These are phyloP conservation scores for Pseudocercospora cruenta DNA, from an alignment of 2,329 filamentous ascomycete genomes.

Conservation along the genomic window DNA sequence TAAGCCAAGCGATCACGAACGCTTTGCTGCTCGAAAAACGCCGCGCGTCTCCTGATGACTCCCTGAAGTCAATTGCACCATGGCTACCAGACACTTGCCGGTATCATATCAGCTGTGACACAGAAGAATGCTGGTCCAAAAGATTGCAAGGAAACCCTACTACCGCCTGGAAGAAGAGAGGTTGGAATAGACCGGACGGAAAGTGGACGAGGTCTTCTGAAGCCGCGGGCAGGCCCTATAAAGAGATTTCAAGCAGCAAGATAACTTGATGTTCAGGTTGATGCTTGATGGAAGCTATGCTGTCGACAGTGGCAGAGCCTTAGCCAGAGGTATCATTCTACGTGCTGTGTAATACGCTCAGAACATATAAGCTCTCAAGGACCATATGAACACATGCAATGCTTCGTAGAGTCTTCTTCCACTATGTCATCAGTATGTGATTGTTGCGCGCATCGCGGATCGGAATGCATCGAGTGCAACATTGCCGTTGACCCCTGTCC, in stretches of 20 bases:
- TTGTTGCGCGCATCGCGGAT: not conserved
- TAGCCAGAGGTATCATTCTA: not conserved
- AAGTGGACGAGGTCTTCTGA: not conserved
- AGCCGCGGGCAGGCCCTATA: not conserved
- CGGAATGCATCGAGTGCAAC: not conserved
- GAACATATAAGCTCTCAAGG: not conserved
- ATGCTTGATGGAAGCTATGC: not conserved
- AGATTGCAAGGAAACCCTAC: not conserved
- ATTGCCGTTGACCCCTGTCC: not conserved
- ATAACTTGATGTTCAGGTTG: not conserved
- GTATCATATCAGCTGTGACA: not conserved
- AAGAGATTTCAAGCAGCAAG: not conserved
- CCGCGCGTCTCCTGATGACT: not conserved
- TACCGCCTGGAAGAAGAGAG: not conserved
- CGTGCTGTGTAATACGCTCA: not conserved
- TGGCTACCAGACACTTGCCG: not conserved
- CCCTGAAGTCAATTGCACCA: not conserved
- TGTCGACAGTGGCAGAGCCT: not conserved
- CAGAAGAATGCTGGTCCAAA: not conserved
- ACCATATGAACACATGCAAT: not conserved
- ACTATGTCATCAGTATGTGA: not conserved
- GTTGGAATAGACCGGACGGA: not conserved
- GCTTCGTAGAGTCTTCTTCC: not conserved
- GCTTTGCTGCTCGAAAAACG: not conserved
- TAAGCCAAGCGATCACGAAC: not conserved